Evolutionary conservation across 1,139 yeast species (phyloP), one percentile per base, ranked within the genome.

Genomic region (Sugiyamaella novakii): DNA sequence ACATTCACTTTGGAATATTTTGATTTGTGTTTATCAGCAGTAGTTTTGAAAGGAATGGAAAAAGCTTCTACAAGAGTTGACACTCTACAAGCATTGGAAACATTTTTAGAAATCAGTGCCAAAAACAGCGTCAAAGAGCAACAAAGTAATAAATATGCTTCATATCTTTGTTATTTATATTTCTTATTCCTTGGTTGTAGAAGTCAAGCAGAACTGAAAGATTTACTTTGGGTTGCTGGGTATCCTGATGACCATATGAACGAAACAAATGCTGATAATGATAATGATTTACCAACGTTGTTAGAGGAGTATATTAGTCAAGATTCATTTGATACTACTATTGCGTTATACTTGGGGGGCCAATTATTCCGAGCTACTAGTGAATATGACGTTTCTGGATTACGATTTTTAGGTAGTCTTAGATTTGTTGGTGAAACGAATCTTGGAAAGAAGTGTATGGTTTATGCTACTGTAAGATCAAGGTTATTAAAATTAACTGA

Each of bases 31-130:
- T 63, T 87, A 18, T 69, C 81, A 41, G 73, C 75, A 43, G 64
- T 78, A 11, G 68, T 82, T 25, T 70, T 80, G 1, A 81, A 78
- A 59, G 96, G 95, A 0, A 68, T 87, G 49, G 79, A 80, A 43
- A 69, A 80, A 10, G 80, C 91, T 2, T 80, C 78, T 48, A 75
- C 85, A 21, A 78, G 80, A 51, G 78, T 77, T n/a, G 69, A 74
- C 1, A 79, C 92, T 0, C 63, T 83, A 41, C 69, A 70, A 1
- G 74, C 81, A 19, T 63, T 87, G 59, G 77, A 74, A 53, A 63
- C 70, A 1, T 67, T 82, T 22, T 76, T 84, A 60, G 72, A 71
- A 41, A 66, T 76, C 14, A 70, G 83, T 54, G 76, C 75, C 35
- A 60, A 62, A 34, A 72, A 73, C 39, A 51, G 59, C 27, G 39